Conservation (phyloP, 2,329 filamentous ascomycete species). For the Penicillium concentricum region DNA sequence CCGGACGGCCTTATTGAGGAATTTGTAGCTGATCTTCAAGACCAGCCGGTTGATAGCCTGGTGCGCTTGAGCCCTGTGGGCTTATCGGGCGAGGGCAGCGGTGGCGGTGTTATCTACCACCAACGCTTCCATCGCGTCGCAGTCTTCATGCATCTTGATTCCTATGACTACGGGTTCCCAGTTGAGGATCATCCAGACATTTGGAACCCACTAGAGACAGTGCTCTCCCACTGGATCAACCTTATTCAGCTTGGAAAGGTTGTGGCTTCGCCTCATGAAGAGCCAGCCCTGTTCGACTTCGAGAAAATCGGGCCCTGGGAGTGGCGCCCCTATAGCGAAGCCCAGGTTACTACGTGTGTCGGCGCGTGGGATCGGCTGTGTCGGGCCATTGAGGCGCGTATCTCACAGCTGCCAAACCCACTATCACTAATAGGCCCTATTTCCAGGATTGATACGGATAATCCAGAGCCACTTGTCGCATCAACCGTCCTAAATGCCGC, state of each 20-base stretch:
- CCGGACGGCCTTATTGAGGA: conserved; percentile 23
- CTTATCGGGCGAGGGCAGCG: conserved; percentile 17
- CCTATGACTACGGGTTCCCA: conserved; percentile 11
- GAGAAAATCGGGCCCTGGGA: conserved; percentile 28
- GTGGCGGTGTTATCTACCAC: conserved; percentile 33
- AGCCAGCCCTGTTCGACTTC: conserved; percentile 20
- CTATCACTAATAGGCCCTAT: not conserved
- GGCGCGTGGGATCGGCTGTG: conserved; percentile 22
- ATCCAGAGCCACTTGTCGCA: conserved; percentile 12
- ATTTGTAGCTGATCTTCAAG: conserved; percentile 18
- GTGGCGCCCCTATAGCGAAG: conserved; percentile 31
- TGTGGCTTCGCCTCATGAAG: conserved; percentile 15
- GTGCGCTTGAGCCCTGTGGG: conserved; percentile 22
- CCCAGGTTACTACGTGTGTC: conserved; percentile 26
- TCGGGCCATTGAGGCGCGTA: conserved; percentile 25
- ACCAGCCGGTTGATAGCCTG: conserved; percentile 22
- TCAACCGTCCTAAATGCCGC: conserved; percentile 12
- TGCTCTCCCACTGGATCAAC: conserved; percentile 25
- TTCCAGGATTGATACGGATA: conserved; percentile 5
- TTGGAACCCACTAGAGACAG: conserved; percentile 28
- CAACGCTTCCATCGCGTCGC: conserved; percentile 15
- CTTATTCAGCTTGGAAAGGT: conserved; percentile 23
- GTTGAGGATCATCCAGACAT: conserved; percentile 16
- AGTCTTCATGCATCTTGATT: conserved; percentile 11
- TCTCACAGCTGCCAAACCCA: conserved; percentile 10